Base-by-base conservation (phyloP, 306 rosid genomes). In the Mimosa pudica region DNA sequence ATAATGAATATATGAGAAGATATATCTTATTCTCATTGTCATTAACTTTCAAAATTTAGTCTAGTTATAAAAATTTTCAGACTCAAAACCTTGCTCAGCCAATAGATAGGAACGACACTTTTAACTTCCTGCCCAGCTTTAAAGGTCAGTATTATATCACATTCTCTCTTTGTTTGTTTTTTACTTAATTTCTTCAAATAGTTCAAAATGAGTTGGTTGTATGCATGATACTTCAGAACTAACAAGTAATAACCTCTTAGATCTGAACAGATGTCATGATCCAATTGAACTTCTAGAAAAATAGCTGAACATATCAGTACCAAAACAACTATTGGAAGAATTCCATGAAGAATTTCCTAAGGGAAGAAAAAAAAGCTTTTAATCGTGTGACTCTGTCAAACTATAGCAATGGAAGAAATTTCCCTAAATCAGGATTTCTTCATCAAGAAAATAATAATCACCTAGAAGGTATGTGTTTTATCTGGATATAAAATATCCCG, bases 401-500 rank as follows among this genome's bases (percentile, higher is more conserved):
- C 46, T 74, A 55, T 45, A 67, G 30, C 35, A 68, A 67, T 38
- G 13, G 36, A 79, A 58, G 46, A 68, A 80, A 68, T 68, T 68
- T 68, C 73, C 76, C 44, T 74, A 71, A 60, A 72, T 41, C 49
- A 54, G 7, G 46, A 73, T 52, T 52, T 51, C 57, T 52, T 52
- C 35, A 35, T 54, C 35, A 55, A 38, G 54, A 38, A 55, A 32
- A 17, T 8, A 35, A 12, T 3, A 14, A 73, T 4, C 32, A 17
- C 64, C 47, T 4, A 52, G 35, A 17, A 35, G 35, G 38, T 32
- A 20, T 75, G 13, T 41, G 24, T 42, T 75, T 10, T 61, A 24
- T 60, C 80, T 11, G 18, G 35, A 77, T 75, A 73, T 44, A 74
- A 45, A 82, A 82, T 68, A 72, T 71, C 10, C 58, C 70, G 69